Evolutionary conservation across 1,284 basidiomycete species (phyloP), one percentile per base, ranked within the genome.

Genomic region (Rhodotorula sp.): DNA sequence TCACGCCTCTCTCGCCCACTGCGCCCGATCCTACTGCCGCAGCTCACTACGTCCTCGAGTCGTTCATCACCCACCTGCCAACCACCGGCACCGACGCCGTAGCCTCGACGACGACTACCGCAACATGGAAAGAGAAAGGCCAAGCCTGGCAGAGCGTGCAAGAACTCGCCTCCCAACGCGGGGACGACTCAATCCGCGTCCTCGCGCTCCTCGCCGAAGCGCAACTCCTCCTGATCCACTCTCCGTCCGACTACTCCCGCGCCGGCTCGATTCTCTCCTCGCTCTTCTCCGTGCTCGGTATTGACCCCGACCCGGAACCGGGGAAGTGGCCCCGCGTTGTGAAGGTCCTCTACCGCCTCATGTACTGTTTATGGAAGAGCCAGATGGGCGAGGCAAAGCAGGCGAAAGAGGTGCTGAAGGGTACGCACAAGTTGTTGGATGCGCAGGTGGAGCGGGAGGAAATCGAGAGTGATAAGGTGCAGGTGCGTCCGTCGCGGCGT

Each of bases 351-450:
- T 66, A 59, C 56, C 44, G 60, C 5, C 57, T 70, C 36, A n/a
- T 70, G n/a, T 46, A 34, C 13, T 51, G 59, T 27, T 51, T 70
- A 49, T 27, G 62, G 30, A 48, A 56, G 29, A 55, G 48, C 19
- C 68, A 70, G 29, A 15, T 58, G 30, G 68, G 68, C 24, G 58
- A 62, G 4, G 56, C 54, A 13, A 66, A 66, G 36, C 48, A 54
- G 22, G 63, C 68, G 9, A 70, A 62, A 46, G 68, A 66, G 22
- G 24, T 61, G 32, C 49, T 70, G 47, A 70, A 65, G 34, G 29
- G 34, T 22, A 59, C 68, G 30, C 68, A 70, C 15, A n/a, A n/a
- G n/a, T 34, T 70, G 54, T 46, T 70, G 22, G 68, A 70, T 30
- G 53, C 56, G 13, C 15, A 22, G 55, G 30, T 29, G 27, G 58